Percentiles rank a stretch among this genome's conserved stretches.
phyloP scores from a whole-genome alignment of 2,329 filamentous ascomycete genomes.

The Raffaelea deltoideospora region DNA sequence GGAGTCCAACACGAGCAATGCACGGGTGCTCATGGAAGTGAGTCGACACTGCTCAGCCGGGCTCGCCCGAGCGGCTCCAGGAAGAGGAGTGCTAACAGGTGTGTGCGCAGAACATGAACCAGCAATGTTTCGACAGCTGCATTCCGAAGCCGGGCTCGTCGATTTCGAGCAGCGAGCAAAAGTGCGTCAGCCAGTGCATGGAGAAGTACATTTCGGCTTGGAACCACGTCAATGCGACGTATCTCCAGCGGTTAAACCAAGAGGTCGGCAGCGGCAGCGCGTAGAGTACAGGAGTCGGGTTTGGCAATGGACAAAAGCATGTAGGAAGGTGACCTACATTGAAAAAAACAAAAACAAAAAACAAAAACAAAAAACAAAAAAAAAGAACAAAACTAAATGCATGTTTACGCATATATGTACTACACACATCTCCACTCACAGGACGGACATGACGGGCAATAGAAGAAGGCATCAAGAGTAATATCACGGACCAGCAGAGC shows the following conservation, averaged over 20 bases:
- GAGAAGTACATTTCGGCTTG: constrained; percentile 74
- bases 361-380: background rate
- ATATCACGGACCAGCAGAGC: too few species aligned
- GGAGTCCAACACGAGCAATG: constrained; percentile 53
- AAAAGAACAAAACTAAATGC: background rate
- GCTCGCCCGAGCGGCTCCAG: too few species aligned
- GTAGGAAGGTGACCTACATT: too few species aligned
- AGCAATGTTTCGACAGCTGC: constrained; percentile 69
- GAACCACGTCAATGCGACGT: constrained; percentile 58
- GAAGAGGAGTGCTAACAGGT: background rate
- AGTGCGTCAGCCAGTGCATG: constrained; percentile 63
- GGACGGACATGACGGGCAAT: too few species aligned
- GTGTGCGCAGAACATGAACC: constrained; percentile 53
- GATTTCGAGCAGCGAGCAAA: constrained; percentile 51
- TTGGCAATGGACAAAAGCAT: too few species aligned
- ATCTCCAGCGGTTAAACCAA: constrained; percentile 47
- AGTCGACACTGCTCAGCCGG: too few species aligned
- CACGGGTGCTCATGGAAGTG: constrained; percentile 56
- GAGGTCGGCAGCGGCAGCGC: constrained; percentile 26
- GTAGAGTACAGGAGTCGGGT: too few species aligned
- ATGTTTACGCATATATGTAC: too few species aligned
- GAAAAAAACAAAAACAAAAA: background rate
- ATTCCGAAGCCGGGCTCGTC: constrained; percentile 53
- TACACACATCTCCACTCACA: too few species aligned
- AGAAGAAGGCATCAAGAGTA: too few species aligned